A percentile compares a stretch with the other conserved stretches of the same genome.
Conservation (phyloP, 345 rosid genomes). For the thale cress (Arabidopsis thaliana) region DNA sequence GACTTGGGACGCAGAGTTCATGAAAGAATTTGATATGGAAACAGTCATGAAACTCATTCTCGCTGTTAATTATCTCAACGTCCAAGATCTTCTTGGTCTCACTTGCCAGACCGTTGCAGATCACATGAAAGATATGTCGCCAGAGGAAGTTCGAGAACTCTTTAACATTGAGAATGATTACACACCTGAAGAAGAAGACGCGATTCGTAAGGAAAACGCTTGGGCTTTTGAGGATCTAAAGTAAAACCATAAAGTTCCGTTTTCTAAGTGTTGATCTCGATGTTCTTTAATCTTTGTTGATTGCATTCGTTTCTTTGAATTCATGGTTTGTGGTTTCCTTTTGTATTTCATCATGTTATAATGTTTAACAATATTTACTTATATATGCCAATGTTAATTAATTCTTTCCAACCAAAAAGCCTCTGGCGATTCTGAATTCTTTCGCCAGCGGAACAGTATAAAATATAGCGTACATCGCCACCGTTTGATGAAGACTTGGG, state of each 20-base stretch:
- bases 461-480: too few species aligned
- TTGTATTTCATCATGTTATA: background rate
- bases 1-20: conserved; percentile 60
- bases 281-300: background rate
- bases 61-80: conserved; percentile 61
- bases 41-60: conserved; percentile 57
- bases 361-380: too few species aligned
- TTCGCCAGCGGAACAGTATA: too few species aligned
- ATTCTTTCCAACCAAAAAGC: too few species aligned
- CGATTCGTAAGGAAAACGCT: conserved; percentile 49
- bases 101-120: conserved; percentile 58
- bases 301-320: background rate
- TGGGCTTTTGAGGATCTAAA: conserved; percentile 49
- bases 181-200: conserved; percentile 52
- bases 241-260: too few species aligned
- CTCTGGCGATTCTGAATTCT: too few species aligned
- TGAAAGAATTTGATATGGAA: conserved; percentile 50
- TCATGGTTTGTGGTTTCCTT: background rate
- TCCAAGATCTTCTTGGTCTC: conserved; percentile 51
- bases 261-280: too few species aligned
- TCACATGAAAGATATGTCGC: conserved; percentile 55
- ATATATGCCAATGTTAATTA: too few species aligned
- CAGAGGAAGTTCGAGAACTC: conserved; percentile 47
- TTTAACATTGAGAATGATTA: conserved; percentile 55
- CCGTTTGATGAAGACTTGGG: too few species aligned